phyloP scores from a whole-genome alignment of 257 asterid species.

The Fraxinus americana region DNA sequence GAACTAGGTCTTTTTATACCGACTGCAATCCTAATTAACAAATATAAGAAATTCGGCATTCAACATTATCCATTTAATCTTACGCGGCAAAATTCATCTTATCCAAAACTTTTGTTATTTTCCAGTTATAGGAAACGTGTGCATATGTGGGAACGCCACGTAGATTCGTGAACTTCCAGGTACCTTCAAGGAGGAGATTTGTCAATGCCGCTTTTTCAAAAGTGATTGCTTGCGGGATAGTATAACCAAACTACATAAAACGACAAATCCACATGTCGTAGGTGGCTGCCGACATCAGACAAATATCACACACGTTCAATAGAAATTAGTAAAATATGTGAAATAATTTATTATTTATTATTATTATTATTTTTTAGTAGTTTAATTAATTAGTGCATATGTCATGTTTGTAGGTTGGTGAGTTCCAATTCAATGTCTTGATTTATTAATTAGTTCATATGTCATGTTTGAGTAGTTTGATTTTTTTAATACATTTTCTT shows the following conservation, averaged over 20 bases:
- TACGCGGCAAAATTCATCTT: slow-evolving; percentile 28
- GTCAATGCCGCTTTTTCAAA: slow-evolving; percentile 7
- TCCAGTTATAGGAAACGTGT: slow-evolving; percentile 13
- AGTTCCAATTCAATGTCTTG: too few relatives aligned
- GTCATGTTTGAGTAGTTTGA: too few relatives aligned
- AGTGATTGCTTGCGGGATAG: neutral
- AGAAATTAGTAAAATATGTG: too few relatives aligned
- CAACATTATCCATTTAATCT: neutral
- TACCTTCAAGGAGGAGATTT: neutral
- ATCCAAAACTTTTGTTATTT: slow-evolving; percentile 25
- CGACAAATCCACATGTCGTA: slow-evolving; percentile 16
- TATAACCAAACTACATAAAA: slow-evolving; percentile 5
- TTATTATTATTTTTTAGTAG: too few relatives aligned
- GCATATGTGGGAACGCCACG: neutral
- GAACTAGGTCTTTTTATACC: too few relatives aligned
- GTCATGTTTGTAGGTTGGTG: too few relatives aligned
- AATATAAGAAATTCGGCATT: neutral
- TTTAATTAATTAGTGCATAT: too few relatives aligned
- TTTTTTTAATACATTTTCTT: too few relatives aligned
- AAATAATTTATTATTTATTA: too few relatives aligned
- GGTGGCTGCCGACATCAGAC: slow-evolving; percentile 26
- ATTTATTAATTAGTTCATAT: too few relatives aligned
- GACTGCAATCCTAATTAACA: too few relatives aligned
- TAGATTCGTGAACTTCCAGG: neutral
- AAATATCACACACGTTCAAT: neutral